Percentiles rank a stretch among this genome's conserved stretches.
Conservation (phyloP, 192 early-diverging fungal genomes). For the Paraglomus brasilianum region DNA sequence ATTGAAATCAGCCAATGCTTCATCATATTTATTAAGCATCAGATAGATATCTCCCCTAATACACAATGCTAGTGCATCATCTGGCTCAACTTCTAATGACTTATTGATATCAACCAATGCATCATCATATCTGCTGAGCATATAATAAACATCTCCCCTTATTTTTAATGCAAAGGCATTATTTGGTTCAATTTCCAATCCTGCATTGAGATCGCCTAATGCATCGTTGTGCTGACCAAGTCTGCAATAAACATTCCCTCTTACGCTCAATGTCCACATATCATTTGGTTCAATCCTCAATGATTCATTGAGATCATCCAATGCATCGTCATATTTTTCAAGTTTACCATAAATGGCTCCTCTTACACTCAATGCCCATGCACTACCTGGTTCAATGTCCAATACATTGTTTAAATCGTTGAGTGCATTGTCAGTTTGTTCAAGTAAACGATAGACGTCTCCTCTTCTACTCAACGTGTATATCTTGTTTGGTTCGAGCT, state of each 20-base stretch:
- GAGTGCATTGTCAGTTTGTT: conserved; percentile 12
- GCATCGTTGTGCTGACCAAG: neutral
- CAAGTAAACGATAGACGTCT: neutral
- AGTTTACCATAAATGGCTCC: conserved; percentile 5
- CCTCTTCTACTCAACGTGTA: neutral
- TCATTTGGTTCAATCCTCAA: conserved; percentile 18
- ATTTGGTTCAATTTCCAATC: neutral
- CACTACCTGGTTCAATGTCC: conserved; percentile 1
- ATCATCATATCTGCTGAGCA: neutral
- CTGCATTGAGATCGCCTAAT: conserved; percentile 10
- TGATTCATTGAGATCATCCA: conserved; percentile 13
- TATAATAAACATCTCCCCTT: conserved; percentile 20
- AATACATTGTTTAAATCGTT: conserved; percentile 1
- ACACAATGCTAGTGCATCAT: conserved; percentile 1
- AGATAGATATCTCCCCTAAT: neutral
- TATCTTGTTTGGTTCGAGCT: neutral
- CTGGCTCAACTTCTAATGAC: neutral
- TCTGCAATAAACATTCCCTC: conserved; percentile 13
- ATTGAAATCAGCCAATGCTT: conserved; percentile 24
- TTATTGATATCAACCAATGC: conserved; percentile 19
- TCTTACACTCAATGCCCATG: conserved; percentile 1
- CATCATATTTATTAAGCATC: neutral
- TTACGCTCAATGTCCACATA: neutral
- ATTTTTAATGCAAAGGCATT: conserved; percentile 16
- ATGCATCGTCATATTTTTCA: neutral